Base-by-base conservation (phyloP, 2,329 filamentous ascomycete species). In the Pseudopyricularia javanii region DNA sequence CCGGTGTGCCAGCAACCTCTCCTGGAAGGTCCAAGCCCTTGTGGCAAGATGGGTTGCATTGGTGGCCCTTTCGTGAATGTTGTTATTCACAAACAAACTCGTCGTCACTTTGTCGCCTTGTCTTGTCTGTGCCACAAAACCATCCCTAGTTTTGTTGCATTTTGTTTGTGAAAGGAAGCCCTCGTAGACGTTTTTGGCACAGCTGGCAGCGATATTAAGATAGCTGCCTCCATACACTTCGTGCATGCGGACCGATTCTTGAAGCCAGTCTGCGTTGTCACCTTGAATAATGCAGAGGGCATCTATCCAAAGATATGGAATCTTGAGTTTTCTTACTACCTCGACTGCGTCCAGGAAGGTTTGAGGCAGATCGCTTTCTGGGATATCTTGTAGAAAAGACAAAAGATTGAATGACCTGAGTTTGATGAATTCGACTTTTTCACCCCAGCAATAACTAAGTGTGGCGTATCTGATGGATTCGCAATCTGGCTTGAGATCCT, bases 261-360 rank as follows among this genome's bases (percentile, higher is more conserved):
- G 9, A 12, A 20, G 22, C 53, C 53, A 54, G 40, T 59, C 57
- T 20, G 34, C 43, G 2, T 47, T 20, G 34, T 47, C 32, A 24
- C 56, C 57, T 40, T 58, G 56, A 35, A 54, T 49, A 24, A 58
- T 56, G 52, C 57, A 58, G 5, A 58, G 26, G 2, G 57, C 32
- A 52, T 59, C 56, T n/a, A 56, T 51, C 57, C 57, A 58, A 2
- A 58, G 52, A 45, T 56, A 57, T 9, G 8, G 32, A 26, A 58
- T 28, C 11, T 14, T 45, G 7, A 57, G 37, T 1, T 24, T 30
- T 9, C 48, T 51, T 6, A 48, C 48, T 15, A 55, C 17, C 12
- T 8, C 17, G 2, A 32, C 28, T 8, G 47, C 47, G 20, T 49
- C 47, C 7, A 11, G 26, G 15, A 49, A 28, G 20, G 43, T 47